These are phyloP conservation scores for Solanum piurae DNA, from an alignment of 257 asterid species.

Conservation along the genomic window DNA sequence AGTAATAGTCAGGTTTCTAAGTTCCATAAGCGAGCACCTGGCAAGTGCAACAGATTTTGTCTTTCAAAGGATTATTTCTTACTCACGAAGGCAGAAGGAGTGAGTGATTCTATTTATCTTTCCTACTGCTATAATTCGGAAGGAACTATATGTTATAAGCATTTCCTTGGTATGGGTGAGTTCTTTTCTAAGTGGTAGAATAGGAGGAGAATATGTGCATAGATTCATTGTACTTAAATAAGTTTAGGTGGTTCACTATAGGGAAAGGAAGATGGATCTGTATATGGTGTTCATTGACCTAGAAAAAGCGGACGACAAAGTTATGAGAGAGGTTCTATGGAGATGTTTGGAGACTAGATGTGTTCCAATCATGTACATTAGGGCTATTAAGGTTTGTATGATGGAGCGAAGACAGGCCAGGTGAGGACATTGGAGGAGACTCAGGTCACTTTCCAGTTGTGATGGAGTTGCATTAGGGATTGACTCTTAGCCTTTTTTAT, in stretches of 20 bases:
- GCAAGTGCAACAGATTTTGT: slow-evolving; percentile 59
- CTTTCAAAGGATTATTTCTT: slow-evolving; percentile 39
- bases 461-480: neutral
- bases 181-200: neutral
- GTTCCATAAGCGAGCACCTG: slow-evolving; percentile 73
- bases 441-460: neutral
- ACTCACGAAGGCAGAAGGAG: slow-evolving; percentile 44
- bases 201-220: neutral
- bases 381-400: neutral
- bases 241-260: neutral
- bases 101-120: slow-evolving; percentile 27
- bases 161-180: neutral
- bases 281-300: neutral
- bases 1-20: slow-evolving; percentile 61
- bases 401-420: neutral
- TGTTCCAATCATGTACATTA: neutral
- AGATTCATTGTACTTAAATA: neutral
- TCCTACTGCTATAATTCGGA: neutral
- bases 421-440: neutral
- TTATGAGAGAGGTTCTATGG: neutral
- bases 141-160: neutral
- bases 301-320: neutral
- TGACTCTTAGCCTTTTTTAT: neutral
- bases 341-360: neutral
- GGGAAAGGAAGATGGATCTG: neutral